Evolutionary conservation across 208 protist species (phyloP).

Genomic region (Leishmania turanica): DNA sequence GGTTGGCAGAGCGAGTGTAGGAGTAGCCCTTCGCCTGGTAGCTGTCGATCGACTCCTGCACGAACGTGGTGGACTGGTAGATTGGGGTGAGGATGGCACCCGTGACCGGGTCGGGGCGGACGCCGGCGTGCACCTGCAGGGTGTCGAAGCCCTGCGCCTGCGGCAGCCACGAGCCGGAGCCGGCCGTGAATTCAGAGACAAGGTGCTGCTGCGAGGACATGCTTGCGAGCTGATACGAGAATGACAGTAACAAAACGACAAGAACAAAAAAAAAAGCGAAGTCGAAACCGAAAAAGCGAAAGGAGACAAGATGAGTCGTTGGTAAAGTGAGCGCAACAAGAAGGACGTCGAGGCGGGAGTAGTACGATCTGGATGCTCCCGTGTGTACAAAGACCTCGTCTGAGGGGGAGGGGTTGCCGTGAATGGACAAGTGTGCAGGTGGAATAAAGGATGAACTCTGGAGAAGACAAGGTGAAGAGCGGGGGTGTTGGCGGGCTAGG

Average conservation of each 20-base stretch:
- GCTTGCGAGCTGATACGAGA: conserved; percentile 1
- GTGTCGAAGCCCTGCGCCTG: conserved; percentile 81
- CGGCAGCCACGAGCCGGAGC: conserved; percentile 78
- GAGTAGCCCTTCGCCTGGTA: conserved; percentile 88
- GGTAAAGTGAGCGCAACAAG: neutral
- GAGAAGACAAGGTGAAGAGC: neutral
- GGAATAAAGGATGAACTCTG: neutral
- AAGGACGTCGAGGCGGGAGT: neutral
- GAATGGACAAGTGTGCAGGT: neutral
- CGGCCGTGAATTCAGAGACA: conserved; percentile 54
- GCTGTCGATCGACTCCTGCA: conserved; percentile 88
- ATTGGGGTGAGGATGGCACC: conserved; percentile 91
- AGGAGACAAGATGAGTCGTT: neutral
- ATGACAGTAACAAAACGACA: neutral
- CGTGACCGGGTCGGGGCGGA: conserved; percentile 83
- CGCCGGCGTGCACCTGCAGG: conserved; percentile 81
- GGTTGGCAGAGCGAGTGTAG: conserved; percentile 95
- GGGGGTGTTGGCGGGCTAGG: neutral
- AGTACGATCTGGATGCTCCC: neutral
- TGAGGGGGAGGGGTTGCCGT: neutral
- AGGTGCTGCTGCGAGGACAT: conserved; percentile 83
- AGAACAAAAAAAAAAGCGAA: neutral
- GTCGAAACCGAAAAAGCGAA: conserved; percentile 6
- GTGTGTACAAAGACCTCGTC: neutral
- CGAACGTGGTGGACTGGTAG: conserved; percentile 89